Evolutionary conservation across 768 basidiomycete genomes (phyloP), one percentile per base, ranked within the genome.

Genomic region (Xerocomellus chrysenteron): DNA sequence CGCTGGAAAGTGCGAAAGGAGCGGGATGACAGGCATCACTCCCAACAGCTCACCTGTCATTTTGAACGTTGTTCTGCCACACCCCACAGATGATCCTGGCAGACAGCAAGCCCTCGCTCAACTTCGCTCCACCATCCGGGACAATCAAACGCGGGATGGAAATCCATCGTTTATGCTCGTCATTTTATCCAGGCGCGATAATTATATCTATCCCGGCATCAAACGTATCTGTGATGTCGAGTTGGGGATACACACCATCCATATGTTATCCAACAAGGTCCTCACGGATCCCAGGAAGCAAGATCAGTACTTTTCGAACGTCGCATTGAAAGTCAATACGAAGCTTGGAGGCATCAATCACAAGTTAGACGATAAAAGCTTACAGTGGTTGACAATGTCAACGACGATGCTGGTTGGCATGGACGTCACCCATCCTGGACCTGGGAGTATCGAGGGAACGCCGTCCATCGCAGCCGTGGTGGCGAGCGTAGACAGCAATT

Each of bases 381-480:
- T 86, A 79, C 62, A 57, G 37, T 92, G 90, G 90, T 72, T 92
- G 46, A 82, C 69, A 1, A 81, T 80, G 68, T 77, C 78, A 60
- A 79, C 78, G 51, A 92, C 91, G 11, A 93, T 94, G 87, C 73
- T 94, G 65, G 85, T 94, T 4, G 92, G 92, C 0, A 89, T 91
- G 59, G 90, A 93, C 64, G 89, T 91, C 0, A 92, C 89, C 0
- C 90, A 93, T 59, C 88, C 90, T 4, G 81, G 87, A 2, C 86
- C 87, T 1, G 79, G 73, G 7, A 88, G 87, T 60, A 68, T 76
- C 49, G 78, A 78, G 4, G 92, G 91, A 3, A 86, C 90, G 1
- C 92, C 92, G 3, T 91, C 89, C 0, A 87, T 94, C 43, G 89
- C 88, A 0, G 91, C 90, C 0, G 86, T 93, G 10, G 92, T 93